Evolutionary conservation across 352 stramenopile genomes (phyloP), one percentile per base, ranked within the genome.

Genomic region (Phytophthora citrophthora): DNA sequence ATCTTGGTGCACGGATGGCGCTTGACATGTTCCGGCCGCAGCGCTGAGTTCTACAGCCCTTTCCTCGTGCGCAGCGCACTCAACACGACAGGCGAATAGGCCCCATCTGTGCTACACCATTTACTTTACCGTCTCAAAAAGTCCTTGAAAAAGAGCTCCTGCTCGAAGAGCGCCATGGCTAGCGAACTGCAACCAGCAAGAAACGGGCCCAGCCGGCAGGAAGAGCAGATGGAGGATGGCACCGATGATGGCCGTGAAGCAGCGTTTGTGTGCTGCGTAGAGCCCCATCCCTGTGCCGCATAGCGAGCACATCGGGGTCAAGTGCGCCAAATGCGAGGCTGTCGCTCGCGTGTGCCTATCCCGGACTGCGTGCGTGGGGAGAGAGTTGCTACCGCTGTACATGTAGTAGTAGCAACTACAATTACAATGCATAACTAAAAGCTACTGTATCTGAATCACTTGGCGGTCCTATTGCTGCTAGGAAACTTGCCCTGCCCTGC

Each of bases 261-360:
- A 55, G 57, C 41, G 18, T 61, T 61, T 64, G 54, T 65, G 49
- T 27, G 32, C 34, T 53, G 27, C 36, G 9, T 38, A 8, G 20
- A 68, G 54, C 55, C 64, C 64, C 60, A 72, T 72, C 64, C 65
- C 64, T 77, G 44, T n/a, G 32, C 44, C 34, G 36, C 44, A 61
- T 54, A 58, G 39, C 18, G 47, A 64, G 40, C 41, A 39, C 47
- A 12, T 34, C 29, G 29, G 24, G 55, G 20, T 59, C 27, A 34
- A 34, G 29, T 8, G 29, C 29, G 32, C 20, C 40, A 20, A 39
- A 32, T 13, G 36, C 52, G 45, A 65, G 40, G 46, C 59, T 77
- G 69, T 74, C 64, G 69, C 55, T 44, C 38, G 23, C 23, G 51
- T 69, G 18, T 36, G 64, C 55, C 64, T 74, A 74, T 72, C 64